These are phyloP conservation scores for Byssoonygena ceratinophila DNA, from an alignment of 2,329 filamentous ascomycete species.

Conservation along the genomic window DNA sequence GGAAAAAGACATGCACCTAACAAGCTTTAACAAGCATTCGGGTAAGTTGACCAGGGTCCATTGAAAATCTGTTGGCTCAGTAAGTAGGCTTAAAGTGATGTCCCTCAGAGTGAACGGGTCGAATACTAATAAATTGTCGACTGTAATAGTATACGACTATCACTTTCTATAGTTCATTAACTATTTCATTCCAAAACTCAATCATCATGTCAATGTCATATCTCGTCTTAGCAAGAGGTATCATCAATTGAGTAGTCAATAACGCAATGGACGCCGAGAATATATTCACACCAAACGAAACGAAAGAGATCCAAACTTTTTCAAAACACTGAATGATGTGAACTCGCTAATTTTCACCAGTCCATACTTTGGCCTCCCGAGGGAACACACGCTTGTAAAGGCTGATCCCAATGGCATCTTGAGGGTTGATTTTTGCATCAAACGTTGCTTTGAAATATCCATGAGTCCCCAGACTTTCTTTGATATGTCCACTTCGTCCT, in stretches of 20 bases:
- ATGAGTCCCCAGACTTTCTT: slow-evolving; percentile 88
- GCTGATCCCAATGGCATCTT: slow-evolving; percentile 86
- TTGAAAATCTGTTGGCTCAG: too few relatives aligned
- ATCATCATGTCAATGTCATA: slow-evolving; percentile 5
- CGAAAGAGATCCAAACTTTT: not conserved
- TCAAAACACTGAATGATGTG: not conserved
- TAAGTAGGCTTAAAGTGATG: too few relatives aligned
- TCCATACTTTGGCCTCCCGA: slow-evolving; percentile 48
- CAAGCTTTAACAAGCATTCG: not conserved
- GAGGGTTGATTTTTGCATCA: slow-evolving; percentile 88
- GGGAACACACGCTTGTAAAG: slow-evolving; percentile 81
- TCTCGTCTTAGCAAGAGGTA: slow-evolving; percentile 9
- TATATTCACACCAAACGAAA: not conserved
- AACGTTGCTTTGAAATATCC: slow-evolving; percentile 99
- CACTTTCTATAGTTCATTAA: slow-evolving; percentile 1
- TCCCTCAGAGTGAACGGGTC: not conserved
- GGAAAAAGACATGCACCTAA: not conserved
- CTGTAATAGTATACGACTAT: not conserved
- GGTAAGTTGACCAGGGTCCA: too few relatives aligned
- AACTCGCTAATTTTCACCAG: slow-evolving; percentile 18
- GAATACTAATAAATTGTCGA: not conserved
- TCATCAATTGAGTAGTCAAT: not conserved
- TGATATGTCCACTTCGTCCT: slow-evolving; percentile 80
- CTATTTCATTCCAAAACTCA: not conserved
- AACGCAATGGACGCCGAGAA: too few relatives aligned